Evolutionary conservation across 2,329 filamentous ascomycete species (phyloP).

Genomic region (Trichoderma pleuroti): DNA sequence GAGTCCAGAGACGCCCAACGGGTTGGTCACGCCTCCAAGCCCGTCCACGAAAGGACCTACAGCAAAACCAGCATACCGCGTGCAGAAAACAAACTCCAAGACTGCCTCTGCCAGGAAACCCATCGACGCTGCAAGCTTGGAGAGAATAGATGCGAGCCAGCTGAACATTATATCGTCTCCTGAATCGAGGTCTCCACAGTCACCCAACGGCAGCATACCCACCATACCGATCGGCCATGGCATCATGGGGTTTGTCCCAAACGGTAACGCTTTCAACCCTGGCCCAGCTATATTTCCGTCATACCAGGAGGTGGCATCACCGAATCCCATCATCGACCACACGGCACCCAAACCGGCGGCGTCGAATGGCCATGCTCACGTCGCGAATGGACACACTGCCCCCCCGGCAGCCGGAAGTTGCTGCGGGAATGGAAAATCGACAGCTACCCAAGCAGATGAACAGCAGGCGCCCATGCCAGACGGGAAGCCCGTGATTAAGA

Average conservation of each 20-base stretch:
- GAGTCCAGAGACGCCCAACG: constrained; percentile 27
- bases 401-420: constrained; percentile 20
- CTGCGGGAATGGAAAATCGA: constrained; percentile 25
- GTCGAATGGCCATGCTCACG: constrained; percentile 23
- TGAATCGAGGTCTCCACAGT: constrained; percentile 26
- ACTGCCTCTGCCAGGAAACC: constrained; percentile 42
- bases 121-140: constrained; percentile 46
- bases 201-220: constrained; percentile 23
- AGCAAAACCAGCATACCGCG: constrained; percentile 37
- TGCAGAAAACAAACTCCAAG: constrained; percentile 44
- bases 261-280: constrained; percentile 26
- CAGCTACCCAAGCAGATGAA: background rate
- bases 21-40: constrained; percentile 29
- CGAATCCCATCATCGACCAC: constrained; percentile 24
- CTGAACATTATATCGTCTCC: constrained; percentile 46
- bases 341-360: constrained; percentile 20
- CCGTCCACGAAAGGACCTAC: constrained; percentile 29
- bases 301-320: constrained; percentile 31
- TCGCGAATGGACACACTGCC: constrained; percentile 22
- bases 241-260: constrained; percentile 28
- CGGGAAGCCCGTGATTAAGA: constrained; percentile 21
- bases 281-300: constrained; percentile 32
- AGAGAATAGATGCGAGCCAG: constrained; percentile 52
- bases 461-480: constrained; percentile 21
- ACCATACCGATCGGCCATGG: constrained; percentile 28